Conservation (phyloP, 495 filamentous ascomycete genomes). For the Penicillium angulare region DNA sequence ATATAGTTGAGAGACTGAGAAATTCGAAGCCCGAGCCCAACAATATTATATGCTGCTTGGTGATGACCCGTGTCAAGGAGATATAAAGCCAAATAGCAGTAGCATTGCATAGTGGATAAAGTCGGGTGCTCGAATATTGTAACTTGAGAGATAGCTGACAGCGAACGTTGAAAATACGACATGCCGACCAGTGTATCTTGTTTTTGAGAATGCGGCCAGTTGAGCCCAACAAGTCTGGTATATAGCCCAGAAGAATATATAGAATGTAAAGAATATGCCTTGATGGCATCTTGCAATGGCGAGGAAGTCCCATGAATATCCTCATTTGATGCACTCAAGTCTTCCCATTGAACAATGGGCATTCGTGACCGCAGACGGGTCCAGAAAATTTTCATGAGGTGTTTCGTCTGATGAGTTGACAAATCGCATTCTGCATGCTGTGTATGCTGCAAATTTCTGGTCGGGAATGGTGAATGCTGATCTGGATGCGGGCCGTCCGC, state of each 20-base stretch:
- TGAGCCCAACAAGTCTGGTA: conserved; percentile 21
- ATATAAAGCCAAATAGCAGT: conserved; percentile 22
- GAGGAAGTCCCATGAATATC: neutral
- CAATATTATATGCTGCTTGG: conserved; percentile 33
- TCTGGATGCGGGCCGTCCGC: conserved; percentile 12
- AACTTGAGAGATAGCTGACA: conserved; percentile 18
- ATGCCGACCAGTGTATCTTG: conserved; percentile 5
- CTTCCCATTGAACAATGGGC: conserved; percentile 18
- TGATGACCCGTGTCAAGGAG: conserved; percentile 25
- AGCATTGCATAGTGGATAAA: conserved; percentile 24
- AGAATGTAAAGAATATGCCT: conserved; percentile 21
- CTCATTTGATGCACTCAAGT: conserved; percentile 5
- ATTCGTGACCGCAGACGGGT: conserved; percentile 18
- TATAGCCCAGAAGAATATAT: conserved; percentile 23
- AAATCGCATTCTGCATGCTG: conserved; percentile 13
- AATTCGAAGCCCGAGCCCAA: conserved; percentile 29
- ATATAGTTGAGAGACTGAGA: conserved; percentile 27
- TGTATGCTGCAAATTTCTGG: conserved; percentile 4
- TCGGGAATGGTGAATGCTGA: conserved; percentile 11
- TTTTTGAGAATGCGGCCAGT: conserved; percentile 19
- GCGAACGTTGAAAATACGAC: conserved; percentile 28
- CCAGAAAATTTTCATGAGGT: conserved; percentile 26
- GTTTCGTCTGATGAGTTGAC: conserved; percentile 15
- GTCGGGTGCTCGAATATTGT: conserved; percentile 19
- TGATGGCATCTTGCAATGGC: conserved; percentile 24